Evolutionary conservation across 2,329 filamentous ascomycete genomes (phyloP), one percentile per base, ranked within the genome.

Genomic region (Biscogniauxia sp.): DNA sequence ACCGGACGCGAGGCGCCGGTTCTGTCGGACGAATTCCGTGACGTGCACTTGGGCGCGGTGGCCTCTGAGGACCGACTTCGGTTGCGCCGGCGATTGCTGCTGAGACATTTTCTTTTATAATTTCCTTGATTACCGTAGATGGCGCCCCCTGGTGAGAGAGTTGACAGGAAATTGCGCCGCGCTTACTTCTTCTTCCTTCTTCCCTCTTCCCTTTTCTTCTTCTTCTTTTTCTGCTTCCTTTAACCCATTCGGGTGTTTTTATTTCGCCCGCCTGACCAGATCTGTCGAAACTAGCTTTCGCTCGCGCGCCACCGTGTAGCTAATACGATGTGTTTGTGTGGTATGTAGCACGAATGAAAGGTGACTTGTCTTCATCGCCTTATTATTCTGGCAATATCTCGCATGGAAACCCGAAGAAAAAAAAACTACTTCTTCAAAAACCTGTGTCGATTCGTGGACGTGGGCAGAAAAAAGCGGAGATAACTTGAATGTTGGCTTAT

Each of bases 31-130:
- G 72, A 98, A 94, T 56, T 84, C 79, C 3, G 93, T 82, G 20
- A 87, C 85, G 72, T 97, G 93, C 54, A 97, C 88, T 65, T 92
- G 88, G 0, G 90, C 83, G 58, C 85, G 84, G 78, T 98, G 95
- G 56, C 95, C 95, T 64, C 95, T 90, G 45, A 99, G 84, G 61
- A 98, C 87, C 73, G 81, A 77, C 68, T 79, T 83, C 37, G 84
- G 84, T 53, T 79, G 77, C n/a, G 75, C 74, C 37, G 72, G 73
- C 56, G 66, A n/a, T 45, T 45, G 65, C 52, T 64, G 61, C 50
- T 71, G 68, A 61, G 69, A 63, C 65, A 72, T 70, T 50, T 55
- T 64, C 25, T 20, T 49, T 25, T 41, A n/a, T 28, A 26, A 41
- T 32, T 32, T 32, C 28, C 28, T 32, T 13, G 28, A 32, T 32